These are phyloP conservation scores for Tetracentron sinense DNA, from an alignment of 164 flowering plant species.

Conservation along the genomic window DNA sequence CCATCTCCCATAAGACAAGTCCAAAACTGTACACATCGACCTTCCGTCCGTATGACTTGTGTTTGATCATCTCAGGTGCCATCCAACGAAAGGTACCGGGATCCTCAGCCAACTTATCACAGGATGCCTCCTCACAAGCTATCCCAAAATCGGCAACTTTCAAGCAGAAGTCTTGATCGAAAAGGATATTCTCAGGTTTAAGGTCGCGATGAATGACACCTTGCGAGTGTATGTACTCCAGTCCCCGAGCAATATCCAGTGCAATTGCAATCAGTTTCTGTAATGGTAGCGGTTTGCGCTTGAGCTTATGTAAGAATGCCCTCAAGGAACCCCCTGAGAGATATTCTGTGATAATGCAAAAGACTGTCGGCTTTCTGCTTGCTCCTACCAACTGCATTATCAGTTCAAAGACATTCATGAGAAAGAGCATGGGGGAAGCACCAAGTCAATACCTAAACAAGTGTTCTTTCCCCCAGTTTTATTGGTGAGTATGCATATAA, in stretches of 20 bases:
- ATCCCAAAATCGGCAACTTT: too few relatives aligned
- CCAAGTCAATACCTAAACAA: background rate
- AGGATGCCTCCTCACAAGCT: too few relatives aligned
- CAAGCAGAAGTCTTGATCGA: conserved; percentile 55
- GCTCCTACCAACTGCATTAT: conserved; percentile 74
- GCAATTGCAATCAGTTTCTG: too few relatives aligned
- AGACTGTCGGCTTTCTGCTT: conserved; percentile 56
- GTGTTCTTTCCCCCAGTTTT: background rate
- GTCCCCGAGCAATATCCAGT: too few relatives aligned
- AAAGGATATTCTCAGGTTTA: conserved; percentile 77
- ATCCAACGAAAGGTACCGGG: too few relatives aligned
- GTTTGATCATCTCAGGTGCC: conserved; percentile 96
- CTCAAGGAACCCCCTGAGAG: conserved; percentile 93
- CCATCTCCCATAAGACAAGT: conserved; percentile 85
- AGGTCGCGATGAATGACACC: too few relatives aligned
- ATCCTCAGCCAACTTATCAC: too few relatives aligned
- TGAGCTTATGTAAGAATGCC: conserved; percentile 69
- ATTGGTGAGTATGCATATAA: too few relatives aligned
- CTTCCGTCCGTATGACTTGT: conserved; percentile 62
- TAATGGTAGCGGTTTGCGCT: conserved; percentile 50
- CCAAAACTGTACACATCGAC: conserved; percentile 94
- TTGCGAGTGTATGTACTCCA: too few relatives aligned
- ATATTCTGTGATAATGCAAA: too few relatives aligned
- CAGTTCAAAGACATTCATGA: conserved; percentile 11
- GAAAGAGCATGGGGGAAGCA: background rate